phyloP scores from a whole-genome alignment of 768 basidiomycete genomes.

The Asterophora lycoperdoides region DNA sequence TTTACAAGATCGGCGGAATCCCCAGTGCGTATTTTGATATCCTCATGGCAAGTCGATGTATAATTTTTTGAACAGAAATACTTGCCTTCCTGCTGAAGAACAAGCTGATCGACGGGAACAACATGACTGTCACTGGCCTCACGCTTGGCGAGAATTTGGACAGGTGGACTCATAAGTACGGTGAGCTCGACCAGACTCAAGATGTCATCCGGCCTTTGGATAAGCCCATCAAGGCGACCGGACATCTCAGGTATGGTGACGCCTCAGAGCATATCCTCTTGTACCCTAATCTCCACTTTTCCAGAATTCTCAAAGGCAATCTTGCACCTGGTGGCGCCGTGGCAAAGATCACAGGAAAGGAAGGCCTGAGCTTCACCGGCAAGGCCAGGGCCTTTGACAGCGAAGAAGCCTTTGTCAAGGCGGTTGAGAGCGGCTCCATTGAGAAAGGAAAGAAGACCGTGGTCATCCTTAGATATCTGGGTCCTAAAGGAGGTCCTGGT shows the following conservation, averaged over 20 bases:
- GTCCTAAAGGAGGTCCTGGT: slow-evolving; percentile 96
- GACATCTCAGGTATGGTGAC: slow-evolving; percentile 73
- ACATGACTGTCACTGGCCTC: slow-evolving; percentile 85
- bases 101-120: slow-evolving; percentile 85
- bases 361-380: slow-evolving; percentile 84
- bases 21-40: slow-evolving; percentile 60
- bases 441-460: slow-evolving; percentile 97
- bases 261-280: slow-evolving; percentile 6
- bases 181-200: slow-evolving; percentile 69
- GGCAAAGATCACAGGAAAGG: slow-evolving; percentile 95
- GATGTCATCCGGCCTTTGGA: slow-evolving; percentile 85
- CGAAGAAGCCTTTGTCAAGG: slow-evolving; percentile 83
- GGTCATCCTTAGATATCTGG: slow-evolving; percentile 91
- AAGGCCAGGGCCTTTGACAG: slow-evolving; percentile 91
- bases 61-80: slow-evolving; percentile 50
- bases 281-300: slow-evolving; percentile 4
- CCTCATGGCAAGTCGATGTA: neutral
- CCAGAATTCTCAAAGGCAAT: slow-evolving; percentile 85
- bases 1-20: slow-evolving; percentile 93
- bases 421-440: slow-evolving; percentile 84
- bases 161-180: slow-evolving; percentile 77
- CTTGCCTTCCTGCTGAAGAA: slow-evolving; percentile 82
- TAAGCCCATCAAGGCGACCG: slow-evolving; percentile 84
- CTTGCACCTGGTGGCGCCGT: slow-evolving; percentile 95
- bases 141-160: slow-evolving; percentile 93